phyloP scores from a whole-genome alignment of 1,139 yeast species.

The Candida smagusa region DNA sequence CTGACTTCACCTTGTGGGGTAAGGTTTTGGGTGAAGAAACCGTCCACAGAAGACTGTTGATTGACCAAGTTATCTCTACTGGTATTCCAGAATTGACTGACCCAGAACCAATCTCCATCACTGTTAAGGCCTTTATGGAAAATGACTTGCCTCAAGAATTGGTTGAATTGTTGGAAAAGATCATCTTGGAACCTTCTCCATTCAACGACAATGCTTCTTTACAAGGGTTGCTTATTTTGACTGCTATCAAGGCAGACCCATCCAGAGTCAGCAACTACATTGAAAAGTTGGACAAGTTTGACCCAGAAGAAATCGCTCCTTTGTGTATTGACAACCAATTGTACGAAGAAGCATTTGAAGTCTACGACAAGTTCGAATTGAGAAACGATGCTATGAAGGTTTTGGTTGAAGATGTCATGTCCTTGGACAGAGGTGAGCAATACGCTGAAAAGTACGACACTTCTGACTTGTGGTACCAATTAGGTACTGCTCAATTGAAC shows the following conservation, averaged over 20 bases:
- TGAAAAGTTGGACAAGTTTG: slow-evolving; percentile 87
- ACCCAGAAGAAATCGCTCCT: slow-evolving; percentile 91
- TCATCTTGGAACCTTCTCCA: slow-evolving; percentile 94
- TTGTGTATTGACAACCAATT: slow-evolving; percentile 86
- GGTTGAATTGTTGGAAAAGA: slow-evolving; percentile 91
- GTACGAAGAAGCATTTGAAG: slow-evolving; percentile 91
- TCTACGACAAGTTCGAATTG: slow-evolving; percentile 81
- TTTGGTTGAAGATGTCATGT: slow-evolving; percentile 87
- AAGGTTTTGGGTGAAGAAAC: slow-evolving; percentile 73
- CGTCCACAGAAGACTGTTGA: slow-evolving; percentile 81
- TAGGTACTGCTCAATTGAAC: slow-evolving; percentile 94
- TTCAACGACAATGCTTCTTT: slow-evolving; percentile 92
- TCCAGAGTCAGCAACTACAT: slow-evolving; percentile 79
- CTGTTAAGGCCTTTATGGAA: slow-evolving; percentile 96
- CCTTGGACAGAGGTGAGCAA: slow-evolving; percentile 90
- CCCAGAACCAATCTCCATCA: slow-evolving; percentile 93
- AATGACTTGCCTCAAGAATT: slow-evolving; percentile 90
- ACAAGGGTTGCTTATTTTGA: slow-evolving; percentile 87
- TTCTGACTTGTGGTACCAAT: slow-evolving; percentile 89
- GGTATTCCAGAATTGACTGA: slow-evolving; percentile 95
- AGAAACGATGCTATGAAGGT: slow-evolving; percentile 82
- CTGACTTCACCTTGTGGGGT: slow-evolving; percentile 80
- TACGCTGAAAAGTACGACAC: slow-evolving; percentile 88
- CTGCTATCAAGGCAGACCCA: slow-evolving; percentile 94
- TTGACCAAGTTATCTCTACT: slow-evolving; percentile 92